Evolutionary conservation across 768 basidiomycete species (phyloP).

Genomic region (Pulveroboletus sp.): DNA sequence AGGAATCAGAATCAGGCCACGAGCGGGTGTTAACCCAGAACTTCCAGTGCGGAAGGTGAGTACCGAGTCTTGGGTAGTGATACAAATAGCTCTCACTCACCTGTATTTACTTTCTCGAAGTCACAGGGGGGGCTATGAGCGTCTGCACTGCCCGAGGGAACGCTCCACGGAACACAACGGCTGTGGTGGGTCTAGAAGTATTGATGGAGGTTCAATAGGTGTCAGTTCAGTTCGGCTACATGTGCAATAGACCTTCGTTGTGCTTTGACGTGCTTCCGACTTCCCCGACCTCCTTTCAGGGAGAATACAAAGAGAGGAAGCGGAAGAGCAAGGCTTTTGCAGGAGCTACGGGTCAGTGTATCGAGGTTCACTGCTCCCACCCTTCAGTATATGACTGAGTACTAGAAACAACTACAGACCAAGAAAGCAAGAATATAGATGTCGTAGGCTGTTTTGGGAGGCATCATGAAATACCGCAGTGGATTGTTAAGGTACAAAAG

Average conservation of each 20-base stretch:
- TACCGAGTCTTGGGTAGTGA: neutral
- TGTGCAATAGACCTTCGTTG: neutral
- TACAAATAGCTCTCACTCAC: neutral
- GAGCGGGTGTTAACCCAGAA: neutral
- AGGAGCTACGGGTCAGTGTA: conserved; percentile 7
- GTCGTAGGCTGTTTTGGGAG: conserved; percentile 12
- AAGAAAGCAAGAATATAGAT: conserved; percentile 8
- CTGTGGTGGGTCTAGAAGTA: neutral
- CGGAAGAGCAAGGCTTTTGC: conserved; percentile 14
- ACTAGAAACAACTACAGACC: conserved; percentile 3
- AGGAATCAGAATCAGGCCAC: neutral
- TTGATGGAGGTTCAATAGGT: neutral
- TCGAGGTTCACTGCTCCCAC: neutral
- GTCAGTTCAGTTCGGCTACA: neutral
- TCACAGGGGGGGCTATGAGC: neutral
- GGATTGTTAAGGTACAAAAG: neutral
- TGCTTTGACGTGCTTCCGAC: neutral
- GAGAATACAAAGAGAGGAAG: conserved; percentile 11
- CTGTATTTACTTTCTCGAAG: neutral
- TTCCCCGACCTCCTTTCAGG: neutral
- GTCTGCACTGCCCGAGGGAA: neutral
- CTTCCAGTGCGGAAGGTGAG: neutral
- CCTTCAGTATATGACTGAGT: neutral
- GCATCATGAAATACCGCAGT: neutral
- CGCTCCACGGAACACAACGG: neutral